Conservation (phyloP, 257 asterid genomes). For the Handroanthus guayacan region DNA sequence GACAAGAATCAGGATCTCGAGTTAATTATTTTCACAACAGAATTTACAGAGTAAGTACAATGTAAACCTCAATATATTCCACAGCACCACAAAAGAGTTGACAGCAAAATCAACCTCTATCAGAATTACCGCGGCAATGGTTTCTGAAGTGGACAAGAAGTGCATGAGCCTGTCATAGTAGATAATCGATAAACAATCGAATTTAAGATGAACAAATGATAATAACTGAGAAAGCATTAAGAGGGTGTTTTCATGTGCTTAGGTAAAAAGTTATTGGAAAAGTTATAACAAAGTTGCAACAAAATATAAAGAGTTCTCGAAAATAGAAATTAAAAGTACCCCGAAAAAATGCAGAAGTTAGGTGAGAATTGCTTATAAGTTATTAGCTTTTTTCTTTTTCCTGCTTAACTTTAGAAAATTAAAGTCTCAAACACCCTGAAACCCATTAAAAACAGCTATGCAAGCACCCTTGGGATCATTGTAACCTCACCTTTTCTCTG, state of each 20-base stretch:
- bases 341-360: no score
- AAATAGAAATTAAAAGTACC: no score
- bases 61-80: constrained; percentile 43
- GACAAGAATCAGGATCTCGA: constrained; percentile 1
- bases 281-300: no score
- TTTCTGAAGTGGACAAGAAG: constrained; percentile 61
- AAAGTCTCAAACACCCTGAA: no score
- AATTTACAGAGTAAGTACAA: constrained; percentile 13
- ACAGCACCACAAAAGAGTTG: constrained; percentile 26
- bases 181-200: not conserved
- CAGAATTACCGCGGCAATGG: constrained; percentile 62
- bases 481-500: constrained; percentile 59
- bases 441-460: no score
- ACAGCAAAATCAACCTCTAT: constrained; percentile 48
- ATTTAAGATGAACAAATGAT: not conserved
- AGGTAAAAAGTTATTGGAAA: no score
- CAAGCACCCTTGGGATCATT: not conserved
- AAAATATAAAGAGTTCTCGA: no score
- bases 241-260: no score
- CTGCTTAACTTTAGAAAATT: no score
- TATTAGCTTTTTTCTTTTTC: no score
- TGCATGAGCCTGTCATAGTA: constrained; percentile 57
- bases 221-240: not conserved
- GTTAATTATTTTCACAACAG: constrained; percentile 34
- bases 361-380: no score